Base-by-base conservation (phyloP, 2,329 filamentous ascomycete genomes). In the Exophiala mesophila region DNA sequence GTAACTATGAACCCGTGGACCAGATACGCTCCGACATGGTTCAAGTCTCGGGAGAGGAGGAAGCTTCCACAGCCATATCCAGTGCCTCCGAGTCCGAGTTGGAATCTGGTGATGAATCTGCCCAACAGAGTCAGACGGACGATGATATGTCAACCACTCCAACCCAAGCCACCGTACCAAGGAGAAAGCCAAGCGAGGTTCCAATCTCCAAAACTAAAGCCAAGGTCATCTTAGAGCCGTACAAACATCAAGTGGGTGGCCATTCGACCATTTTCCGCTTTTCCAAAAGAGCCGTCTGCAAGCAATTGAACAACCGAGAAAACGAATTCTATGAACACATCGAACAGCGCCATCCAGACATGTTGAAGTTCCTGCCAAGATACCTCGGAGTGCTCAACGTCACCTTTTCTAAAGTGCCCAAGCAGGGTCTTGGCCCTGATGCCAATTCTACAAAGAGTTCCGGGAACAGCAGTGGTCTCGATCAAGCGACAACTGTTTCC, bases 271-370 rank as follows among this genome's bases (percentile, higher is more conserved):
- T 98, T 24, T 98, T 94, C 77, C 83, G 90, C 30, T 97, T 98
- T 61, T 97, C 92, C 13, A 82, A 88, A 54, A 80, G 89, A 57
- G 92, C 92, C 42, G 89, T 98, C 8, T 98, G 92, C 73, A 98
- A 98, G 67, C 88, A 96, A 67, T 77, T 98, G 59, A 98, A 95
- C 64, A 98, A 95, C 63, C 79, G 90, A 58, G 92, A 98, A 62
- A 98, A 98, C 65, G 88, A 95, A 66, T 98, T 98, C 62, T 98
- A 98, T 64, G 92, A 98, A 66, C 92, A 83, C 41, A 87, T 97
- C 57, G 92, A 98, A 69, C 81, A 80, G 58, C 80, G 87, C 54
- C 90, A 98, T 64, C 86, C 88, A 52, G 85, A 95, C 60, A 74
- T 98, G 57, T 70, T 98, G 46, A 80, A 85, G 30, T 98, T 97